Evolutionary conservation across 2,329 filamentous ascomycete species (phyloP).

Genomic region (Claviceps humidiphila): DNA sequence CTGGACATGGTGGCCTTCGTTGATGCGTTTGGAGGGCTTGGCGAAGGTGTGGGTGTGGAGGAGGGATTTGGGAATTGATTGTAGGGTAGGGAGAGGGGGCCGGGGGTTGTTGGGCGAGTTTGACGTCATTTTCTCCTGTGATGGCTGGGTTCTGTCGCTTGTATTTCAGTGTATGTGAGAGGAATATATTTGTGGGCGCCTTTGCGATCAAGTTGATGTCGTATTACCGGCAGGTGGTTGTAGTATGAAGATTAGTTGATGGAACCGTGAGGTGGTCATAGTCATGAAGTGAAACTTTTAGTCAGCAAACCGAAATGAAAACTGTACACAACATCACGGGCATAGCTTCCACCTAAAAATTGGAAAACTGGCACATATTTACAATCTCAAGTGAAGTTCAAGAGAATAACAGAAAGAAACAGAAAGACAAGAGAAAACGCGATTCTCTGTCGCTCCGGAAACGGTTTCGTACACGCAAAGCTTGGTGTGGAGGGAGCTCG

Average conservation of each 20-base stretch:
- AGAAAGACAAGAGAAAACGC: not conserved
- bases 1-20: slow-evolving; percentile 69
- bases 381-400: too few species aligned
- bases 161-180: too few species aligned
- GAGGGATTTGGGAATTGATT: slow-evolving; percentile 33
- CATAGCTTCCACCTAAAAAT: not conserved
- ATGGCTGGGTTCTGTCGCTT: not conserved
- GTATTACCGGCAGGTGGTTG: not conserved
- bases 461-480: not conserved
- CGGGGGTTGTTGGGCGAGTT: slow-evolving; percentile 6
- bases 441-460: not conserved
- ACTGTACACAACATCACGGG: not conserved
- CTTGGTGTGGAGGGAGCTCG: not conserved
- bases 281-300: not conserved
- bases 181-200: not conserved
- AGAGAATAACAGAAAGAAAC: not conserved
- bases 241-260: too few species aligned
- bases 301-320: not conserved
- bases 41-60: slow-evolving; percentile 39
- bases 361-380: not conserved
- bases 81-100: slow-evolving; percentile 21
- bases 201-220: not conserved
- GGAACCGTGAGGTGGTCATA: not conserved
- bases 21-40: slow-evolving; percentile 65
- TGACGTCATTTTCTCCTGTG: not conserved